Conservation (phyloP, 2,329 filamentous ascomycete genomes). For the Exophiala bonariae region DNA sequence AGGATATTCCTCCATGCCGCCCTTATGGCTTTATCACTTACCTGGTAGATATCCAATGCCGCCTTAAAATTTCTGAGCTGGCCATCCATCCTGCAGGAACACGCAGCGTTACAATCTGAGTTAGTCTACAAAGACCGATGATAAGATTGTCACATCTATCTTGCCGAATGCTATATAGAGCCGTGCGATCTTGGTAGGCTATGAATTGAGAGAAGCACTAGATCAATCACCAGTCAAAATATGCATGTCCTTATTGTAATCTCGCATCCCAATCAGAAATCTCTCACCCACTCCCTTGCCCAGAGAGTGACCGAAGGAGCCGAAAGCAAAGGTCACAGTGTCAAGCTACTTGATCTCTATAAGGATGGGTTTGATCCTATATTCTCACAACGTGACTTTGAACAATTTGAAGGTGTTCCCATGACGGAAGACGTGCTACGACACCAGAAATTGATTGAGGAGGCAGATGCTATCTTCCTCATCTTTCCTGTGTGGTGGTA, state of each 20-base stretch:
- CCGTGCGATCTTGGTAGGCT: too few relatives aligned
- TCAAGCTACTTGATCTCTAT: conserved; percentile 11
- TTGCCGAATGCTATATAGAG: too few relatives aligned
- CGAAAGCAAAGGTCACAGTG: conserved; percentile 7
- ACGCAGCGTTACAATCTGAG: too few relatives aligned
- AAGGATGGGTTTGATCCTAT: conserved; percentile 7
- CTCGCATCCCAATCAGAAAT: conserved; percentile 9
- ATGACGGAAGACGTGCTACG: conserved; percentile 12
- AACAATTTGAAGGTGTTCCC: conserved; percentile 10
- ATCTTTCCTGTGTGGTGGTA: conserved; percentile 14
- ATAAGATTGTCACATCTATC: background rate
- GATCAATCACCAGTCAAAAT: too few relatives aligned
- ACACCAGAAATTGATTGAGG: conserved; percentile 10
- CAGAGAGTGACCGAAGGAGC: conserved; percentile 7
- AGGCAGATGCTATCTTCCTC: conserved; percentile 10
- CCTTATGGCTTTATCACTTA: too few relatives aligned
- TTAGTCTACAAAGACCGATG: too few relatives aligned
- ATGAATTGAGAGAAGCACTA: too few relatives aligned
- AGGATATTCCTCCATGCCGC: too few relatives aligned
- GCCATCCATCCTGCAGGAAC: too few relatives aligned
- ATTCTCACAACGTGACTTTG: conserved; percentile 9
- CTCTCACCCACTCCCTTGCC: conserved; percentile 9
- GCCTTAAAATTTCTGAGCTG: too few relatives aligned
- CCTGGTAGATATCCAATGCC: too few relatives aligned
- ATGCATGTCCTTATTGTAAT: conserved; percentile 12